Conservation (phyloP, 805 yeast species). For the Metschnikowia amazonensis region DNA sequence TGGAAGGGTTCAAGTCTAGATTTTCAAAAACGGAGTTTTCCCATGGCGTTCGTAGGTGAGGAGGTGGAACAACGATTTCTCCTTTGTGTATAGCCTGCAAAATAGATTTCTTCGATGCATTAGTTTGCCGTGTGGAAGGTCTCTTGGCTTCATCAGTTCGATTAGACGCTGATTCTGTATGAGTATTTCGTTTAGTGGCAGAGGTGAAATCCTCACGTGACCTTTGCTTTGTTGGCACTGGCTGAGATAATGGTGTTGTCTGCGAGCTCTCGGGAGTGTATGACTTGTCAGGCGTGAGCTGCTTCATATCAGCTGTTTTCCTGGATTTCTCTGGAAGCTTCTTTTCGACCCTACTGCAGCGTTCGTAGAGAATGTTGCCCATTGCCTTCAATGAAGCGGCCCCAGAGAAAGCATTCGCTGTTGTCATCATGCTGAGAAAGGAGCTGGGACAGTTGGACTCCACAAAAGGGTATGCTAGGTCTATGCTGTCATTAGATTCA, state of each 20-base stretch:
- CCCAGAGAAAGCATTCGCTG: constrained; percentile 30
- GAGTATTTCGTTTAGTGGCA: neutral
- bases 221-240: neutral
- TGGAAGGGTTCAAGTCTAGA: constrained; percentile 8
- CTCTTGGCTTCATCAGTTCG: neutral
- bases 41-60: constrained; percentile 18
- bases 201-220: neutral
- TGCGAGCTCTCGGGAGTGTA: neutral
- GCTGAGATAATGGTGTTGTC: neutral
- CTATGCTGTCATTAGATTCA: constrained; percentile 24
- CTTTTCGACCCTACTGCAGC: constrained; percentile 1
- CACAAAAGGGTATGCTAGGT: constrained; percentile 25
- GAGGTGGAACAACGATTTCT: constrained; percentile 10
- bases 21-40: constrained; percentile 28
- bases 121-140: neutral
- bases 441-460: constrained; percentile 24
- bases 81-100: neutral
- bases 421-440: constrained; percentile 27
- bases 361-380: constrained; percentile 10
- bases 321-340: neutral
- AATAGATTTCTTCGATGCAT: neutral
- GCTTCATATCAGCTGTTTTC: neutral
- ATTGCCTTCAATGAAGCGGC: constrained; percentile 16
- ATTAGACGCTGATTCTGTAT: neutral
- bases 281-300: neutral